phyloP scores from a whole-genome alignment of 495 filamentous ascomycete genomes.

The Penicillium alfredii region DNA sequence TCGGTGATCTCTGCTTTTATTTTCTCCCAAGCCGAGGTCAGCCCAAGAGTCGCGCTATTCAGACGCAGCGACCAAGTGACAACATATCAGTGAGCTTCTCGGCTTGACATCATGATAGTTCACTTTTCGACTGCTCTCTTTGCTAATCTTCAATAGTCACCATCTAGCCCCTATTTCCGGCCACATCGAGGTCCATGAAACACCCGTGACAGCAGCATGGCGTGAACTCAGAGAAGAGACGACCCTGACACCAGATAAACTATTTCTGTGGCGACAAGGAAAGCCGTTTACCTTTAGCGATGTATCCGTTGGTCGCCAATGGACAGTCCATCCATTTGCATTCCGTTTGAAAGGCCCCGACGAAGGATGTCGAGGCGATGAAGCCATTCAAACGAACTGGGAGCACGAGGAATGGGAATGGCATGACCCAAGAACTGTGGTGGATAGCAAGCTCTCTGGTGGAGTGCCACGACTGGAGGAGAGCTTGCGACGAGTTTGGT shows the following conservation, averaged over 20 bases:
- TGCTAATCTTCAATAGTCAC: conserved; percentile 28
- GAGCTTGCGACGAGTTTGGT: conserved; percentile 52
- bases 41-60: conserved; percentile 50
- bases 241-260: conserved; percentile 35
- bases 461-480: conserved; percentile 52
- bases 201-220: conserved; percentile 50
- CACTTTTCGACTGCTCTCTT: background rate
- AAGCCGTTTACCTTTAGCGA: conserved; percentile 55
- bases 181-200: conserved; percentile 47
- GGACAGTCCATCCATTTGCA: conserved; percentile 59
- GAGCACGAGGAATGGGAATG: conserved; percentile 56
- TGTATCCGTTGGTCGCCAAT: conserved; percentile 44
- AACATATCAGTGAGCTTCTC: conserved; percentile 44
- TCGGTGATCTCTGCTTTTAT: conserved; percentile 53
- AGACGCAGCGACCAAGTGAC: conserved; percentile 50
- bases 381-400: conserved; percentile 52
- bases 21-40: conserved; percentile 33
- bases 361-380: conserved; percentile 23
- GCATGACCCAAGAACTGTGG: conserved; percentile 44
- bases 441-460: conserved; percentile 33
- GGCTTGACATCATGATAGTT: background rate
- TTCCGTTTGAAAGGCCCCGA: conserved; percentile 43
- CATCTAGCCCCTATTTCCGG: conserved; percentile 57
- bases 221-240: conserved; percentile 62
- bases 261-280: conserved; percentile 50